Evolutionary conservation across 169 alveolate genomes (phyloP).

Genomic region (Plasmodium falciparum): DNA sequence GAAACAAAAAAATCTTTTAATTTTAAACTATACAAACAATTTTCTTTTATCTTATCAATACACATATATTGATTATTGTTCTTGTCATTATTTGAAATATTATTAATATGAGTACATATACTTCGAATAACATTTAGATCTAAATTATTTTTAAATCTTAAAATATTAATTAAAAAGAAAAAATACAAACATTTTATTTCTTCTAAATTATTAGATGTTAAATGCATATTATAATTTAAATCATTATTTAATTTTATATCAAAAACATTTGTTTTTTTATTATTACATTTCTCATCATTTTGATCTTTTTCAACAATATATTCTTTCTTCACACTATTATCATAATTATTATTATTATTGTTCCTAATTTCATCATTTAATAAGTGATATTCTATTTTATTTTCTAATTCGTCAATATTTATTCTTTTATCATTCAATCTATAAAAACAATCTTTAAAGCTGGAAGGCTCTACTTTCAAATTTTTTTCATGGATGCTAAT

Average conservation of each 20-base stretch:
- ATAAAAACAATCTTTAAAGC: conserved; percentile 55
- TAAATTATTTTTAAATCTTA: conserved; percentile 66
- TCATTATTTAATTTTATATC: background rate
- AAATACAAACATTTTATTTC: conserved; percentile 62
- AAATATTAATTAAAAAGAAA: conserved; percentile 63
- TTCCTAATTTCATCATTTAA: background rate
- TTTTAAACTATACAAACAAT: conserved; percentile 15
- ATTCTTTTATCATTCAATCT: conserved; percentile 43
- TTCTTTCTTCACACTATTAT: background rate
- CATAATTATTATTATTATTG: background rate
- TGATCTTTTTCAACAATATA: conserved; percentile 9
- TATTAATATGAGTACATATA: conserved; percentile 45
- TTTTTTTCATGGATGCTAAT: conserved; percentile 38
- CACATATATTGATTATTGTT: background rate
- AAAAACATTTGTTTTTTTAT: background rate
- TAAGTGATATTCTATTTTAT: background rate
- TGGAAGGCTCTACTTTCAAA: conserved; percentile 40
- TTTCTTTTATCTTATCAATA: background rate
- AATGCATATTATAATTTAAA: background rate
- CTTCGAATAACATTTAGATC: conserved; percentile 40
- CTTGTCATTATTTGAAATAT: background rate
- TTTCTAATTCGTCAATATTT: conserved; percentile 27
- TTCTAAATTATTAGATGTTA: background rate
- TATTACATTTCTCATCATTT: background rate
- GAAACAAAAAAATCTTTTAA: conserved; percentile 43